Conservation (phyloP, 805 yeast genomes). For the Saturnispora silvae region DNA sequence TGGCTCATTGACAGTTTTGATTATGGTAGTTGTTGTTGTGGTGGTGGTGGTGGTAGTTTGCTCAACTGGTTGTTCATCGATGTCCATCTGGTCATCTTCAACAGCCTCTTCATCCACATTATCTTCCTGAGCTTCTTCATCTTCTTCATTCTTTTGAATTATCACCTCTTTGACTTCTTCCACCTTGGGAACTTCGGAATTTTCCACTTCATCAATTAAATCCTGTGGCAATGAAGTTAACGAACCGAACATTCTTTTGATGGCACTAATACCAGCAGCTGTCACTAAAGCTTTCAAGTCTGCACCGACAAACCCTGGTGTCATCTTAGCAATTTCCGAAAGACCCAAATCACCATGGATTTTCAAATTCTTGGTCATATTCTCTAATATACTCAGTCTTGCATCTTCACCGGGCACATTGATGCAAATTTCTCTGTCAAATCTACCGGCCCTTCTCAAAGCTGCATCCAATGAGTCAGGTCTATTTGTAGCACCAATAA, state of each 20-base stretch:
- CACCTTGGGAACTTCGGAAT: background rate
- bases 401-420: constrained; percentile 90
- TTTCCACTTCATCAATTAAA: constrained; percentile 22
- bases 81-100: background rate
- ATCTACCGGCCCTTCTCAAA: constrained; percentile 90
- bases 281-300: constrained; percentile 88
- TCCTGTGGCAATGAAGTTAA: constrained; percentile 28
- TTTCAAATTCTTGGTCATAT: constrained; percentile 61
- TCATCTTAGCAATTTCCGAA: constrained; percentile 67
- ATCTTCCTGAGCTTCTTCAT: constrained; percentile 3
- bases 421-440: constrained; percentile 87
- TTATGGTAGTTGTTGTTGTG: background rate
- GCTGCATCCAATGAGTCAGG: constrained; percentile 96
- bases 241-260: constrained; percentile 75
- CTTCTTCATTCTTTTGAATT: constrained; percentile 6
- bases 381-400: constrained; percentile 60
- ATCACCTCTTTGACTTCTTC: background rate
- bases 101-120: constrained; percentile 17
- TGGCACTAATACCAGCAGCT: constrained; percentile 92
- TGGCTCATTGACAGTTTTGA: background rate
- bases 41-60: too few relatives aligned
- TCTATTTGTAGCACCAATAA: constrained; percentile 93
- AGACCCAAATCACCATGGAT: constrained; percentile 65
- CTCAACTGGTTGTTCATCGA: background rate
- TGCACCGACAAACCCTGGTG: constrained; percentile 98